Evolutionary conservation across 2,329 filamentous ascomycete species (phyloP), one percentile per base, ranked within the genome.

Genomic region (Stagonosporopsis rhizophila): DNA sequence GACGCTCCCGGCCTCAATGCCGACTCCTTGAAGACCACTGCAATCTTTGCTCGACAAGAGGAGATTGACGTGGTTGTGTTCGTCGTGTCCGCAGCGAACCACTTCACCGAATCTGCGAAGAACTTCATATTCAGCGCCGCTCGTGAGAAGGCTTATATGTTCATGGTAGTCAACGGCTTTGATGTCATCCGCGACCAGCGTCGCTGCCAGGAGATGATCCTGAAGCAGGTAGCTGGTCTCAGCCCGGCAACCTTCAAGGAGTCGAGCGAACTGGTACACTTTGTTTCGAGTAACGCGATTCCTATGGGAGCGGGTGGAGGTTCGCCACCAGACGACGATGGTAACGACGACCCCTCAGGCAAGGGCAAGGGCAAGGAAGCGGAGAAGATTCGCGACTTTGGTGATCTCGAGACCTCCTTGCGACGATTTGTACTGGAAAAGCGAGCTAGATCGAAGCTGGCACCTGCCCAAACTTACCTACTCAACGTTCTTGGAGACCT

Each of bases 11-110:
- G 95, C 27, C 82, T 99, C 49, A 99, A 99, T 77, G 92, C 91
- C 20, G 94, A 99, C 74, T 98, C 94, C 1, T 87, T 96, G 41
- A 96, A 98, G 79, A 99, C 95, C 0, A 99, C 95, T 1, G 95
- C 95, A 19, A 90, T 99, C 6, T 99, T 99, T 75, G 95, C 95
- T 22, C 85, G 95, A 54, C 95, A 99, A 73, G 95, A 99, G 75
- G 95, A 99, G 77, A 99, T 99, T 61, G 95, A 99, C 68, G 95
- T 99, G 0, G 95, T 99, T 1, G 93, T 99, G 0, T 99, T 99
- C 68, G 95, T 99, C 30, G 95, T 99, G 5, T 97, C 93, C 11
- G 95, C 95, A 2, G 92, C 94, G 23, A 99, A 99, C 65, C 95
- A 99, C 77, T 98, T 99, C 73, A 99, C 95, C 0, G 87, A 96